Conservation (phyloP, 495 filamentous ascomycete genomes). For the Trichoderma asperelloides region DNA sequence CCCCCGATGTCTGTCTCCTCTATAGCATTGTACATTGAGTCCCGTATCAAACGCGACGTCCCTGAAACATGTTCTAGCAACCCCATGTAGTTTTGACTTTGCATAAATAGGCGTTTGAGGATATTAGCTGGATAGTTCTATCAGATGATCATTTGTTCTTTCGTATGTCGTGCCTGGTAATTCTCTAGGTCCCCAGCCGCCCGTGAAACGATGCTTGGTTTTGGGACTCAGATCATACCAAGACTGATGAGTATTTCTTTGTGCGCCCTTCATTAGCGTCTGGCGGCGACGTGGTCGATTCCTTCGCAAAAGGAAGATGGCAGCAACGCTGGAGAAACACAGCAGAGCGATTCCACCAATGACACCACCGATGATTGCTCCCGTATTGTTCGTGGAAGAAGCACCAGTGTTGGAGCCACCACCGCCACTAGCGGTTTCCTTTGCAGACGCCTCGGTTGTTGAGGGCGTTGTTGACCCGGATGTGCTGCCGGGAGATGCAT, state of each 20-base stretch:
- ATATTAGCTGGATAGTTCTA: neutral
- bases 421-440: neutral
- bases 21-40: neutral
- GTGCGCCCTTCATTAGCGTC: neutral
- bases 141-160: neutral
- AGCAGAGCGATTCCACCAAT: constrained; percentile 6
- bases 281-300: neutral
- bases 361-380: neutral
- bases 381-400: neutral
- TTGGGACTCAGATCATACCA: neutral
- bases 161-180: neutral
- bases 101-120: neutral
- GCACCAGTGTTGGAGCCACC: neutral
- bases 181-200: constrained; percentile 7
- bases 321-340: constrained; percentile 1
- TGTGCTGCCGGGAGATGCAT: neutral
- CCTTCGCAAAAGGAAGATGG: constrained; percentile 1
- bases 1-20: neutral
- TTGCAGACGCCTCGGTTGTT: neutral
- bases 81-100: neutral
- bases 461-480: neutral
- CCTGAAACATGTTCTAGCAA: neutral
- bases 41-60: neutral
- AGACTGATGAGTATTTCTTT: neutral
- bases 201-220: neutral